These are phyloP conservation scores for Picea glauca DNA, from an alignment of 75 land plant species.

Conservation along the genomic window DNA sequence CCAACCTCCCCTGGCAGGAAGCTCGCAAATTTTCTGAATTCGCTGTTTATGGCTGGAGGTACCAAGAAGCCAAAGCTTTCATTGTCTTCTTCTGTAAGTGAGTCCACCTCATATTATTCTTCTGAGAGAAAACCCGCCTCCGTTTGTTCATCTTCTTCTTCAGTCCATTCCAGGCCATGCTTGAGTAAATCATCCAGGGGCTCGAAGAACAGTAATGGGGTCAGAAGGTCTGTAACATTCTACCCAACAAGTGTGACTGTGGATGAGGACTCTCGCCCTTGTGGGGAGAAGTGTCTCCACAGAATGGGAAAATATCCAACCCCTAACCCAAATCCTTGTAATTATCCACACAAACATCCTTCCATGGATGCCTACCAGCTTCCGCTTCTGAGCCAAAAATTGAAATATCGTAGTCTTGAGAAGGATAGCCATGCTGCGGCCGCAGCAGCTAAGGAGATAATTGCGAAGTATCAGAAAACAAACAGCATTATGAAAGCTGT, in stretches of 20 bases:
- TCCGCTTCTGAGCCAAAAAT: neutral
- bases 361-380: neutral
- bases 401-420: neutral
- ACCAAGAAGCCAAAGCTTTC: constrained; percentile 6
- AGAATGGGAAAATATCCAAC: neutral
- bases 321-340: neutral
- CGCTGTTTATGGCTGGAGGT: constrained; percentile 23
- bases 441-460: neutral
- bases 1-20: constrained; percentile 53
- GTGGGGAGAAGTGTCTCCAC: constrained; percentile 26
- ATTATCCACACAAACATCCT: no score
- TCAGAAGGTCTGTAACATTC: constrained; percentile 53
- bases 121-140: constrained; percentile 14
- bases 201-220: constrained; percentile 12
- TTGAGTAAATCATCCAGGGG: constrained; percentile 38
- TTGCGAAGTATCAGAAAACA: constrained; percentile 9
- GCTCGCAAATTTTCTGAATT: constrained; percentile 46
- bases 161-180: constrained; percentile 42
- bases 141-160: constrained; percentile 23
- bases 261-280: constrained; percentile 36
- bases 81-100: neutral
- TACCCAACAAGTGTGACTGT: constrained; percentile 43
- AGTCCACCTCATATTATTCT: constrained; percentile 27
- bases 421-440: neutral
- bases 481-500: constrained; percentile 4